Percentiles rank a stretch among this genome's conserved stretches.
Evolutionary conservation across 2,329 filamentous ascomycete genomes (phyloP).

Genomic region (Alternaria sp.): DNA sequence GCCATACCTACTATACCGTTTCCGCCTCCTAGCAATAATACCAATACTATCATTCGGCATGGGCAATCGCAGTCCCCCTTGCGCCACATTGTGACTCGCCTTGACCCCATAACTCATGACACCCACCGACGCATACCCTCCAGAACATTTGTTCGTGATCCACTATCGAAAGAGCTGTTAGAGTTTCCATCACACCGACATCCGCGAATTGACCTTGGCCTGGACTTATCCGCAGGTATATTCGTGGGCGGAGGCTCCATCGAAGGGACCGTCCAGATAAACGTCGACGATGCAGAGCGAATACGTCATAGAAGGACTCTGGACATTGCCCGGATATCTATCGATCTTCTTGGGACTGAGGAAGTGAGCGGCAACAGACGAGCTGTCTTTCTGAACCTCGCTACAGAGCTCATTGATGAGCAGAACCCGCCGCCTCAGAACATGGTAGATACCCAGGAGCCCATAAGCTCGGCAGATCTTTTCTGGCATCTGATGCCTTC

Average conservation of each 20-base stretch:
- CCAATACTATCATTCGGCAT: conserved; percentile 51
- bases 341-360: conserved; percentile 61
- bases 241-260: conserved; percentile 63
- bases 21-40: conserved; percentile 33
- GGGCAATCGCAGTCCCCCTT: conserved; percentile 58
- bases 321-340: conserved; percentile 56
- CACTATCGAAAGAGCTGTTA: conserved; percentile 56
- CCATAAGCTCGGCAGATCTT: conserved; percentile 45
- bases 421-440: conserved; percentile 58
- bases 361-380: conserved; percentile 55
- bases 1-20: conserved; percentile 22
- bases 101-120: conserved; percentile 53
- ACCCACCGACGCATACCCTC: conserved; percentile 53
- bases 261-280: conserved; percentile 58
- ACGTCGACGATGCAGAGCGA: conserved; percentile 55
- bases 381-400: conserved; percentile 59
- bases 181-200: conserved; percentile 58
- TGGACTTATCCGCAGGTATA: conserved; percentile 58
- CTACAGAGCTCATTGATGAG: conserved; percentile 58
- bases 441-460: conserved; percentile 55
- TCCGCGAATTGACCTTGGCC: conserved; percentile 55
- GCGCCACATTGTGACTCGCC: conserved; percentile 49
- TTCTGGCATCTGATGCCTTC: conserved; percentile 60
- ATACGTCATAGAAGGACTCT: conserved; percentile 53
- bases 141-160: conserved; percentile 56